Conservation (phyloP, 1,284 basidiomycete genomes). For the Takashimella tepidaria region DNA sequence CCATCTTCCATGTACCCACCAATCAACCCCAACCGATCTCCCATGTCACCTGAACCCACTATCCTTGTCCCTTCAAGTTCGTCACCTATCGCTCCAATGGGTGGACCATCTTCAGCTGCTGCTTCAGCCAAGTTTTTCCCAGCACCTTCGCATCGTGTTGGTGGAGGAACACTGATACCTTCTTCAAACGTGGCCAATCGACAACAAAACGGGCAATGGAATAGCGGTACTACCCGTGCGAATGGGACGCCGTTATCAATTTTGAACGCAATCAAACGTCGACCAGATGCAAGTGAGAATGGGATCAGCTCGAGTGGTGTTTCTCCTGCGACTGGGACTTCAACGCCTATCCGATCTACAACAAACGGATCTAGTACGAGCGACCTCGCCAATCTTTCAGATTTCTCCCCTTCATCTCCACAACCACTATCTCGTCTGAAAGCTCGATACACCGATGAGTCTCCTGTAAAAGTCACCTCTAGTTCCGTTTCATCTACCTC, state of each 20-base stretch:
- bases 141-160: not conserved
- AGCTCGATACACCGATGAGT: conserved; percentile 16
- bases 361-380: not conserved
- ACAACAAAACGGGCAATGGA: not conserved
- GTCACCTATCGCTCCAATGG: not conserved
- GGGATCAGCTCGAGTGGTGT: not conserved
- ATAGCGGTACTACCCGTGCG: not conserved
- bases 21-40: too few relatives aligned
- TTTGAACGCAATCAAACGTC: not conserved
- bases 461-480: conserved; percentile 4
- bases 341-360: not conserved
- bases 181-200: not conserved
- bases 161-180: not conserved
- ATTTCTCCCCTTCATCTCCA: conserved; percentile 18
- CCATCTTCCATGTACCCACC: not conserved
- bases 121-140: not conserved
- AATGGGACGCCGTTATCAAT: not conserved
- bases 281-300: not conserved
- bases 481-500: not conserved
- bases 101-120: not conserved
- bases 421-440: conserved; percentile 22
- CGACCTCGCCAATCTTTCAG: too few relatives aligned
- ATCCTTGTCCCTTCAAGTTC: not conserved
- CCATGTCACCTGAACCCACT: not conserved
- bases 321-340: too few relatives aligned